Percentiles rank a stretch among this genome's conserved stretches.
Evolutionary conservation across 495 filamentous ascomycete species (phyloP).

Genomic region (Peziza echinospora): DNA sequence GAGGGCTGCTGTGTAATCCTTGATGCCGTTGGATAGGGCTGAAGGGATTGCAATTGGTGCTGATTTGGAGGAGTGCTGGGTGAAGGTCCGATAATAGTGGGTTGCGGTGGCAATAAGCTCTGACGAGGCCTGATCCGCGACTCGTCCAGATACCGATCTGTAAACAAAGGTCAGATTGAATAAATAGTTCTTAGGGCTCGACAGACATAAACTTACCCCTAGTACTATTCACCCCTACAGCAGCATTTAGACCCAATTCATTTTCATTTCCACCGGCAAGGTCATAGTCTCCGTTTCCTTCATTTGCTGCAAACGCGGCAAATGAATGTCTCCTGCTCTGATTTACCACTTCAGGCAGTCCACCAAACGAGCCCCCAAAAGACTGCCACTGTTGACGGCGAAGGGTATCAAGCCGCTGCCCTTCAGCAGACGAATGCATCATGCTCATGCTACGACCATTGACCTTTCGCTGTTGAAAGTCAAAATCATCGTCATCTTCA

Average conservation of each 20-base stretch:
- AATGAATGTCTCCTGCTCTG: constrained; percentile 95
- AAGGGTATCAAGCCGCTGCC: constrained; percentile 52
- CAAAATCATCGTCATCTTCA: constrained; percentile 18
- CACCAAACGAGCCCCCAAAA: constrained; percentile 50
- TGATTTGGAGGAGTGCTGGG: constrained; percentile 13
- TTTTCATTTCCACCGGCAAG: constrained; percentile 11
- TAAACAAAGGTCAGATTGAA: too few relatives aligned
- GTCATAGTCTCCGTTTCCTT: constrained; percentile 9
- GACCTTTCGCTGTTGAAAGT: constrained; percentile 18
- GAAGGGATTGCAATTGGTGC: constrained; percentile 23
- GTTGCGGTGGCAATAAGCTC: background rate
- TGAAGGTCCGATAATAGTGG: constrained; percentile 10
- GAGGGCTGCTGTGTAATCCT: constrained; percentile 22
- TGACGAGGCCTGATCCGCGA: background rate
- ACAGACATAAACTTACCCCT: background rate
- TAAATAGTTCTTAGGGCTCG: too few relatives aligned
- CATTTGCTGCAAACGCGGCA: constrained; percentile 26
- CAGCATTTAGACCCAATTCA: constrained; percentile 13
- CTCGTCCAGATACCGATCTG: background rate
- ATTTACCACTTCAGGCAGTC: constrained; percentile 17
- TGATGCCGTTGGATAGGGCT: constrained; percentile 33
- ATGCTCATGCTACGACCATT: constrained; percentile 16
- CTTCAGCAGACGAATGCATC: constrained; percentile 30
- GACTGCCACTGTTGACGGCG: constrained; percentile 79
- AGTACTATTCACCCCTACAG: constrained; percentile 15